Percentiles rank a stretch among this genome's conserved stretches.
These are phyloP conservation scores for Teratosphaeria destructans DNA, from an alignment of 2,329 filamentous ascomycete species.

Conservation along the genomic window DNA sequence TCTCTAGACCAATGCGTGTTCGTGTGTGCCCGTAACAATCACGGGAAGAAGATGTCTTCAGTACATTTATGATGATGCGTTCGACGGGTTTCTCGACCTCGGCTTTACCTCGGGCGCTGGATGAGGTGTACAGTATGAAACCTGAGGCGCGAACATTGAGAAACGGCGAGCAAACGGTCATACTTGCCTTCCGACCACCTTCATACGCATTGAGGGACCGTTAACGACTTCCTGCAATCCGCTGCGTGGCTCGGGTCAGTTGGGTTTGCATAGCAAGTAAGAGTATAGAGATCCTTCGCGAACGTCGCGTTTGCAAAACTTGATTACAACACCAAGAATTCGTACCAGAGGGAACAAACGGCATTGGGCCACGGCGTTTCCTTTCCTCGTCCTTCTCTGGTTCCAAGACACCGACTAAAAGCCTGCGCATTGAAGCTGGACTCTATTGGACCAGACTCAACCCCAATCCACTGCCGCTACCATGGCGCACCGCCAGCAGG, in stretches of 20 bases:
- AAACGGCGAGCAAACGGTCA: neutral
- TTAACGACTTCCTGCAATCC: neutral
- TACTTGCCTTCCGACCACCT: neutral
- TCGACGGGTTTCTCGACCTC: neutral
- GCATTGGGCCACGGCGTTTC: neutral
- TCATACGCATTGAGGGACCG: neutral
- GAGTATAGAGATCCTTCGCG: neutral
- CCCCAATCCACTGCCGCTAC: neutral
- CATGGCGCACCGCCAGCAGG: conserved; percentile 44
- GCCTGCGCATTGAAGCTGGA: neutral
- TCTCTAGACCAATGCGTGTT: neutral
- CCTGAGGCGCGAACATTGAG: neutral
- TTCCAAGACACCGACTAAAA: too few relatives aligned
- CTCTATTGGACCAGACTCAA: neutral
- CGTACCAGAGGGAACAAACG: neutral
- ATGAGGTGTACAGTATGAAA: neutral
- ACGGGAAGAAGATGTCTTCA: neutral
- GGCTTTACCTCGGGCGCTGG: too few relatives aligned
- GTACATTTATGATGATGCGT: neutral
- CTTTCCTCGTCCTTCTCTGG: too few relatives aligned
- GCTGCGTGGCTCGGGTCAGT: neutral
- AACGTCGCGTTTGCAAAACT: neutral
- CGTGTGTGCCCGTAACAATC: neutral
- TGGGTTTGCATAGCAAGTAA: neutral
- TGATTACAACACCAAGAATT: neutral